Evolutionary conservation across 495 filamentous ascomycete genomes (phyloP).

Genomic region (Xylaria scruposa): DNA sequence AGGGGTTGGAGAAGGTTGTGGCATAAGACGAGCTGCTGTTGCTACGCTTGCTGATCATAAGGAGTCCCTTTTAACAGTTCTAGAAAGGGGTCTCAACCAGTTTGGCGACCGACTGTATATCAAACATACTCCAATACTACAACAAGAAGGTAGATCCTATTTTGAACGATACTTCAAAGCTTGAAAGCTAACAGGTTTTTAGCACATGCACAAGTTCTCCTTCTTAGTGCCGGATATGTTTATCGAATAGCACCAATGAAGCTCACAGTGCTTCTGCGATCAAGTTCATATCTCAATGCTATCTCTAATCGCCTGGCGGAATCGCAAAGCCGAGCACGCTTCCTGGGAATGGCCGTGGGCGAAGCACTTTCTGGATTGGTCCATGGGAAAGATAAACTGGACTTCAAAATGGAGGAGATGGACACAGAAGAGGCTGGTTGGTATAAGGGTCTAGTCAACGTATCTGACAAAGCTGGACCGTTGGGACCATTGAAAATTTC

Average conservation of each 20-base stretch:
- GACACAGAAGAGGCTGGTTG: slow-evolving; percentile 73
- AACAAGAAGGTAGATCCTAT: slow-evolving; percentile 79
- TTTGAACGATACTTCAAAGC: background rate
- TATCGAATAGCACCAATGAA: slow-evolving; percentile 65
- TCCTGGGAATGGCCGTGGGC: slow-evolving; percentile 89
- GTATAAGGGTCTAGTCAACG: slow-evolving; percentile 71
- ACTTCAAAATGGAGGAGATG: slow-evolving; percentile 85
- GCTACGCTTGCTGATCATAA: slow-evolving; percentile 62
- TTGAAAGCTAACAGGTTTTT: slow-evolving; percentile 39
- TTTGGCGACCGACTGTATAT: slow-evolving; percentile 90
- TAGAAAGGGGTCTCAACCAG: slow-evolving; percentile 70
- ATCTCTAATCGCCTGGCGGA: slow-evolving; percentile 88
- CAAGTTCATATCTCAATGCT: slow-evolving; percentile 72
- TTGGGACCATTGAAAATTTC: slow-evolving; percentile 47
- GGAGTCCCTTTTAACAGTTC: slow-evolving; percentile 59
- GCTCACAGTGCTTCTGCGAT: slow-evolving; percentile 69
- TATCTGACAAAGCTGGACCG: slow-evolving; percentile 69
- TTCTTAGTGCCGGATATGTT: slow-evolving; percentile 78
- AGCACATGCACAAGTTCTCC: slow-evolving; percentile 80
- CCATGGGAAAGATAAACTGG: slow-evolving; percentile 73
- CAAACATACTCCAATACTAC: slow-evolving; percentile 77
- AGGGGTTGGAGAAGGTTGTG: slow-evolving; percentile 66
- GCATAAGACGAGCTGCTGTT: slow-evolving; percentile 70
- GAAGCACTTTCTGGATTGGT: slow-evolving; percentile 81
- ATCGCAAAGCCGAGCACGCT: slow-evolving; percentile 74